A percentile compares a stretch with the other conserved stretches of the same genome.
Conservation (phyloP, 345 rosid species). For the Punica granatum region DNA sequence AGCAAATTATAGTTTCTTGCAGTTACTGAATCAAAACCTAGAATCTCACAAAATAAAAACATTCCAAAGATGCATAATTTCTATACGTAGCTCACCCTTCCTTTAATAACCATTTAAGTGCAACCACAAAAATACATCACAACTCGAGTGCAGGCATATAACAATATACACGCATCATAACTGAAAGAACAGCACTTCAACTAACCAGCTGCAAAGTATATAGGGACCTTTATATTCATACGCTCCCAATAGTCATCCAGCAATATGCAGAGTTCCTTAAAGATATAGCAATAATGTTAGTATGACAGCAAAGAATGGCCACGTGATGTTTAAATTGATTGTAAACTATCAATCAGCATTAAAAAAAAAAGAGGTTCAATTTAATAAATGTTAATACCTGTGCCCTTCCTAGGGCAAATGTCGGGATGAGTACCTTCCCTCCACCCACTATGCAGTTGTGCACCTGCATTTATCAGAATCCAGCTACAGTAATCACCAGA, state of each 20-base stretch:
- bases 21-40: background rate
- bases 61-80: background rate
- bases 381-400: slow-evolving; percentile 42
- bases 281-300: slow-evolving; percentile 4
- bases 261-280: slow-evolving; percentile 79
- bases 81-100: background rate
- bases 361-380: background rate
- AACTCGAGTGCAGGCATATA: no score
- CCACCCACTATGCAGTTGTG: slow-evolving; percentile 86
- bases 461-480: slow-evolving; percentile 40
- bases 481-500: background rate
- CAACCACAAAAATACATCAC: no score
- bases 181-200: background rate
- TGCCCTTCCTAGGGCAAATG: slow-evolving; percentile 98
- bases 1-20: background rate
- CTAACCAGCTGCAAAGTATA: slow-evolving; percentile 92
- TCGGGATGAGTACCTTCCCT: slow-evolving; percentile 94
- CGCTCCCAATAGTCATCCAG: slow-evolving; percentile 98
- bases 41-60: background rate
- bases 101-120: no score
- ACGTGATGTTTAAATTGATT: background rate
- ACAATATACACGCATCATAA: background rate
- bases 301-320: background rate
- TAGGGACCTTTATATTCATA: slow-evolving; percentile 84
- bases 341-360: background rate